A percentile compares a stretch with the other conserved stretches of the same genome.
Conservation (phyloP, 1,284 basidiomycete species). For the Trichosporon coremiiforme region DNA sequence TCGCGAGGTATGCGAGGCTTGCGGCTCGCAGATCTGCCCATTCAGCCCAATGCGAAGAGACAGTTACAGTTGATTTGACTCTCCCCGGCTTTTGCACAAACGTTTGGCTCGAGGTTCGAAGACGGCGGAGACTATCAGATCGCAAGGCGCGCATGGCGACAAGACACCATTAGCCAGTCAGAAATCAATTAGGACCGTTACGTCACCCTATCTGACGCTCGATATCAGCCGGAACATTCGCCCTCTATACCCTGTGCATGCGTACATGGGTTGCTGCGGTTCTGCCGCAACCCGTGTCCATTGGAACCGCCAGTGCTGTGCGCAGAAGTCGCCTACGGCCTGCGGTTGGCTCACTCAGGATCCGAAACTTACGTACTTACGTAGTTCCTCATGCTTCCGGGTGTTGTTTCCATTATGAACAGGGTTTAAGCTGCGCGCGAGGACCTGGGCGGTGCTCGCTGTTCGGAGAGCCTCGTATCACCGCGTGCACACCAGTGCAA, state of each 20-base stretch:
- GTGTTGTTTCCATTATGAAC: not conserved
- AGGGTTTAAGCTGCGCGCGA: not conserved
- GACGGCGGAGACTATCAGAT: too few relatives aligned
- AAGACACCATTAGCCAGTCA: not conserved
- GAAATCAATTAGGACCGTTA: not conserved
- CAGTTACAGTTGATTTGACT: not conserved
- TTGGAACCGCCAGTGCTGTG: too few relatives aligned
- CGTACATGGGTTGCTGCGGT: not conserved
- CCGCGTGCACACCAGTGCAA: not conserved
- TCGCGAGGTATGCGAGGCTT: too few relatives aligned
- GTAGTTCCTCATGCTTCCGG: not conserved
- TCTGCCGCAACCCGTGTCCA: not conserved
- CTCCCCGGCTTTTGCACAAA: not conserved
- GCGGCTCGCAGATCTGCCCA: too few relatives aligned
- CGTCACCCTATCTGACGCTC: not conserved
- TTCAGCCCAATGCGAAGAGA: too few relatives aligned
- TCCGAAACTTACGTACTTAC: slow-evolving; percentile 1
- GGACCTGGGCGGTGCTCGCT: too few relatives aligned
- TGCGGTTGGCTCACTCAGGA: not conserved
- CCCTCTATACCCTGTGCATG: too few relatives aligned
- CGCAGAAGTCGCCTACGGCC: too few relatives aligned
- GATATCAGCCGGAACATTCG: not conserved
- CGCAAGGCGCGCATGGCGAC: too few relatives aligned
- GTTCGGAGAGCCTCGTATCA: not conserved
- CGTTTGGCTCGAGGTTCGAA: too few relatives aligned